A percentile compares a stretch with the other conserved stretches of the same genome.
These are phyloP conservation scores for Yamagishiella unicocca DNA, from an alignment of 139 green algal species.

Conservation along the genomic window DNA sequence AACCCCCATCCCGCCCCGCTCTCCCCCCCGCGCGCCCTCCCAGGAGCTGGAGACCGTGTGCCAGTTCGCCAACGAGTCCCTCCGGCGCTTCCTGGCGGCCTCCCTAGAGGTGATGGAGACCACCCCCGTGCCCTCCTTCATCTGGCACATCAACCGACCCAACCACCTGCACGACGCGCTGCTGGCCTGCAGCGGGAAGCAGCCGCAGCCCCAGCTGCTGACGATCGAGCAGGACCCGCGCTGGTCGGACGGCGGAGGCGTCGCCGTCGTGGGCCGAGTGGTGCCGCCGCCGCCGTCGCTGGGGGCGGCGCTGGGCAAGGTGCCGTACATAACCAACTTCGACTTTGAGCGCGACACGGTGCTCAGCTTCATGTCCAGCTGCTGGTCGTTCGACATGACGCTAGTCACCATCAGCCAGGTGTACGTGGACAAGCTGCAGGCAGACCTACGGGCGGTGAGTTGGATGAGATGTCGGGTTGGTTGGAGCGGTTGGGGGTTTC, in stretches of 20 bases:
- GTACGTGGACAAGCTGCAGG: constrained; percentile 47
- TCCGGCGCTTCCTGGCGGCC: constrained; percentile 23
- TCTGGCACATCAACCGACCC: constrained; percentile 32
- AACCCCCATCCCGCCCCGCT: background rate
- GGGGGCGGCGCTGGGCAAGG: background rate
- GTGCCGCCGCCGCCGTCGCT: background rate
- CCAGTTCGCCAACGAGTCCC: background rate
- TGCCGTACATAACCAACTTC: constrained; percentile 37
- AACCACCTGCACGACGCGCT: background rate
- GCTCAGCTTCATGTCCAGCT: constrained; percentile 24
- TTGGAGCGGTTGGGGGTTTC: background rate
- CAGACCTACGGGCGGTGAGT: constrained; percentile 42
- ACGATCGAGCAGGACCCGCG: background rate
- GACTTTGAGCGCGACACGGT: constrained; percentile 36
- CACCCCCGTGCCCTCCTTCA: background rate
- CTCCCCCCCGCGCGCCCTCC: background rate
- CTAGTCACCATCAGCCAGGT: constrained; percentile 55
- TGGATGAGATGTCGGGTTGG: background rate
- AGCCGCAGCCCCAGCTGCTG: background rate
- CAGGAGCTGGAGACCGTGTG: constrained; percentile 18
- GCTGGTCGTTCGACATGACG: constrained; percentile 41
- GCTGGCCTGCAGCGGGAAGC: background rate
- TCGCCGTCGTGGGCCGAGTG: background rate
- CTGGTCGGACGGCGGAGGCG: background rate
- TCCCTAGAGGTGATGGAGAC: background rate